These are phyloP conservation scores for Daldinia decipiens DNA, from an alignment of 495 filamentous ascomycete genomes.

Conservation along the genomic window DNA sequence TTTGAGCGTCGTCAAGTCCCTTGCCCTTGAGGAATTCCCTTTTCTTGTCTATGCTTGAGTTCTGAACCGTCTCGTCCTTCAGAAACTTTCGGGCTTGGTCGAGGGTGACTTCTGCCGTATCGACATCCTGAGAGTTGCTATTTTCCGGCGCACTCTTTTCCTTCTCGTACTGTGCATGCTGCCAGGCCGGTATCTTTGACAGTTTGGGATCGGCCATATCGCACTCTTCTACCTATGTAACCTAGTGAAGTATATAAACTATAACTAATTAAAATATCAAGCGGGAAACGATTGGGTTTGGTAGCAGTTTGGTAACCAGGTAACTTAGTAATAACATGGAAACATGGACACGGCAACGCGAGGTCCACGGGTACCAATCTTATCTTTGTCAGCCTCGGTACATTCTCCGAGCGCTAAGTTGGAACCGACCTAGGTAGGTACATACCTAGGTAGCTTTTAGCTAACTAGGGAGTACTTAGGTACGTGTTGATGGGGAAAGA, in stretches of 20 bases:
- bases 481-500: conserved; percentile 8
- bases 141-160: conserved; percentile 26
- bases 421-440: too few relatives aligned
- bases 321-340: conserved; percentile 8
- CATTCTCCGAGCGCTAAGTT: background rate
- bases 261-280: conserved; percentile 7
- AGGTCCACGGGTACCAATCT: conserved; percentile 5
- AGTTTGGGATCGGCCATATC: conserved; percentile 34
- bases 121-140: conserved; percentile 19
- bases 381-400: conserved; percentile 34
- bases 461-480: background rate
- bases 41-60: conserved; percentile 77
- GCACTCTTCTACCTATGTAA: too few relatives aligned
- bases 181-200: conserved; percentile 39
- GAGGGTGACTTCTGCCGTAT: conserved; percentile 56
- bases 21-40: conserved; percentile 82
- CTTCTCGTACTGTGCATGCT: conserved; percentile 24
- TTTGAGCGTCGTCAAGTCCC: conserved; percentile 73
- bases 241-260: conserved; percentile 6
- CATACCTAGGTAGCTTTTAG: too few relatives aligned
- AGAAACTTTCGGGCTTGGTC: conserved; percentile 82
- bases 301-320: background rate
- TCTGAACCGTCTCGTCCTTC: conserved; percentile 77
- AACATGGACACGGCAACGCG: conserved; percentile 19
- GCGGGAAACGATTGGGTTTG: background rate